Percentiles rank a stretch among this genome's conserved stretches.
phyloP scores from a whole-genome alignment of 1,284 basidiomycete species.

The Microbotryum violaceum region DNA sequence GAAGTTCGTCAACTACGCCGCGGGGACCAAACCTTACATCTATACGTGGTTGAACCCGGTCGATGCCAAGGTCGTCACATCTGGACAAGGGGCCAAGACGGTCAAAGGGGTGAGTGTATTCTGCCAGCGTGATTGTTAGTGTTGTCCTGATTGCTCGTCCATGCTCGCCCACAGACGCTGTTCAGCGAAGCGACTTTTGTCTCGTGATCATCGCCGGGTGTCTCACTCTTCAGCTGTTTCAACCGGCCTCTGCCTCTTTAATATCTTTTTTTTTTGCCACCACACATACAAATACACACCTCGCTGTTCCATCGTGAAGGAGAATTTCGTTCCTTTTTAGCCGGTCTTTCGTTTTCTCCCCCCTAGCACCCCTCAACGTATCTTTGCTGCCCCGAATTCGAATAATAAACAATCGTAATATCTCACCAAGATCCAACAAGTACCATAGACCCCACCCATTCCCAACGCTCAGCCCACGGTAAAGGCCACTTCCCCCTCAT shows the following conservation, averaged over 20 bases:
- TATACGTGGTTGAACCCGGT: slow-evolving; percentile 84
- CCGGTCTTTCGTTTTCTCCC: no score
- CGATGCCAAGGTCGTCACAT: slow-evolving; percentile 56
- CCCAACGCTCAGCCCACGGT: no score
- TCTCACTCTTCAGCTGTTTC: no score
- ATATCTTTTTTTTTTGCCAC: no score
- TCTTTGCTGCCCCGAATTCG: no score
- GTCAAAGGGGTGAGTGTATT: not conserved
- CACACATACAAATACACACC: not conserved
- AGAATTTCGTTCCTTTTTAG: no score
- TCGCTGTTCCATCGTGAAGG: not conserved
- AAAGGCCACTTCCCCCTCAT: no score
- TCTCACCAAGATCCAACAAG: no score
- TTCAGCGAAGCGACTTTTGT: slow-evolving; percentile 92
- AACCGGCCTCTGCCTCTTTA: no score
- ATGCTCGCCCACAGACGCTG: slow-evolving; percentile 51
- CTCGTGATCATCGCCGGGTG: slow-evolving; percentile 43
- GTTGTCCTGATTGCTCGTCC: slow-evolving; percentile 42
- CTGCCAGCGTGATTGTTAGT: not conserved
- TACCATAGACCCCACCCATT: no score
- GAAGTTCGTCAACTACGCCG: slow-evolving; percentile 80
- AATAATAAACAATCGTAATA: no score
- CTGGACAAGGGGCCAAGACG: slow-evolving; percentile 44
- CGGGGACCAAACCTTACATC: slow-evolving; percentile 85
- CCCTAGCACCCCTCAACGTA: no score